Evolutionary conservation across 306 rosid species (phyloP).

Genomic region (Potentilla sterilis): DNA sequence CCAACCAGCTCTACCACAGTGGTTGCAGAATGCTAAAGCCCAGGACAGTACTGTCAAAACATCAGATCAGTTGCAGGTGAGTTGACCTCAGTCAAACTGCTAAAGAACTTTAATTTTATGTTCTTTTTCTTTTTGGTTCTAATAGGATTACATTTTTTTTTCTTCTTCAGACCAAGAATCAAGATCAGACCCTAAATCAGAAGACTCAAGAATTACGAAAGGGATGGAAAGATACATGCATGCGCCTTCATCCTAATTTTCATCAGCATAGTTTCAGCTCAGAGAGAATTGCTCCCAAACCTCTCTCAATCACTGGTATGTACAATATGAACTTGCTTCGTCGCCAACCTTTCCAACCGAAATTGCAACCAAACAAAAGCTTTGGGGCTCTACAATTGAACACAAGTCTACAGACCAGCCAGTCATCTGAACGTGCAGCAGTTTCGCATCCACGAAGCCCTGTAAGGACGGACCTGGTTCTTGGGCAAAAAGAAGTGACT

Average conservation of each 20-base stretch:
- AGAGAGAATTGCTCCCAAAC: slow-evolving; percentile 50
- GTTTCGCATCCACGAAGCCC: slow-evolving; percentile 46
- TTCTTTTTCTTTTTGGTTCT: background rate
- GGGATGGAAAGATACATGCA: slow-evolving; percentile 79
- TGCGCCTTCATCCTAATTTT: slow-evolving; percentile 70
- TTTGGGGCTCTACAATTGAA: slow-evolving; percentile 61
- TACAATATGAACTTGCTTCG: slow-evolving; percentile 50
- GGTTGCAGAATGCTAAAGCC: slow-evolving; percentile 81
- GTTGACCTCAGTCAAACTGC: slow-evolving; percentile 20
- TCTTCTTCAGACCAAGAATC: slow-evolving; percentile 38
- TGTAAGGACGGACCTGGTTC: slow-evolving; percentile 70
- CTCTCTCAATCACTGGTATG: slow-evolving; percentile 57
- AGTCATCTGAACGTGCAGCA: slow-evolving; percentile 35
- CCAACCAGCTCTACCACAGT: slow-evolving; percentile 62
- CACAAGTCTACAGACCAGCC: slow-evolving; percentile 38
- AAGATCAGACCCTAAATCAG: slow-evolving; percentile 51
- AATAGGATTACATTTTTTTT: slow-evolving; percentile 5
- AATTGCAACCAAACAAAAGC: slow-evolving; percentile 56
- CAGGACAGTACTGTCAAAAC: slow-evolving; percentile 40
- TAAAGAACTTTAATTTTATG: background rate
- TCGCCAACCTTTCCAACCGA: slow-evolving; percentile 58
- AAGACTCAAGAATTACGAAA: slow-evolving; percentile 67
- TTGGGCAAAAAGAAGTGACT: slow-evolving; percentile 57
- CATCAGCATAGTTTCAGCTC: slow-evolving; percentile 52
- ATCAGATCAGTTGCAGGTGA: slow-evolving; percentile 55